Evolutionary conservation across 1,284 basidiomycete genomes (phyloP), one percentile per base, ranked within the genome.

Genomic region (Trichosporon sp.): DNA sequence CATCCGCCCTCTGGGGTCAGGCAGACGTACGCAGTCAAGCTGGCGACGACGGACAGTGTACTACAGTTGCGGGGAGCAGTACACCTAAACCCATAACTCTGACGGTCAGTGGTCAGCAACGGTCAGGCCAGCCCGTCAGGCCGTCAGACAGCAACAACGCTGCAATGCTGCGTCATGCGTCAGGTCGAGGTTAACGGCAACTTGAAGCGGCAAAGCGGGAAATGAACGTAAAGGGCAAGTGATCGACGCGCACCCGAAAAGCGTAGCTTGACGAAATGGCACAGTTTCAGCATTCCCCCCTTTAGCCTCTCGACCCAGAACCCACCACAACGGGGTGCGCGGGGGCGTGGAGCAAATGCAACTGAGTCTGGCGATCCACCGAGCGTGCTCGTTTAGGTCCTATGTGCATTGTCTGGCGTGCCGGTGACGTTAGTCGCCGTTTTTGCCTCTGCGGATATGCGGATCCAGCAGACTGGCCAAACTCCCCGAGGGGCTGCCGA

Each of bases 161-260:
- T 26, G 26, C 26, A 26, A 26, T 26, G 35, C 35, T 5, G 5
- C 6, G 35, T 37, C 6, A 7, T 37, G 35, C 38, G 38, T 40
- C 10, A 40, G 38, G 8, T 2, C 8, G 38, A 40, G 38, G 12
- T 3, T 40, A 40, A 40, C 38, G 38, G 8, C 38, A 40, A 12
- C 51, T 3, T 19, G 19, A 54, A 54, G 51, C 21, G 51, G 51
- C 51, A 54, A 26, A 19, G 26, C 26, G 21, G 5, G 19, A 21
- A 26, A 54, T 21, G 51, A 26, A 26, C 38, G 38, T 12, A 40
- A 40, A 11, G 35, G 38, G 51, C 21, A 54, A 54, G 51, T 54
- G 51, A 54, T 54, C 51, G 51, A 54, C 51, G 51, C 51, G 51
- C 51, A 54, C 51, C 51, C 51, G 51, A 54, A 54, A 54, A n/a